Evolutionary conservation across 805 yeast species (phyloP).

Genomic region (Lipomyces sp.): DNA sequence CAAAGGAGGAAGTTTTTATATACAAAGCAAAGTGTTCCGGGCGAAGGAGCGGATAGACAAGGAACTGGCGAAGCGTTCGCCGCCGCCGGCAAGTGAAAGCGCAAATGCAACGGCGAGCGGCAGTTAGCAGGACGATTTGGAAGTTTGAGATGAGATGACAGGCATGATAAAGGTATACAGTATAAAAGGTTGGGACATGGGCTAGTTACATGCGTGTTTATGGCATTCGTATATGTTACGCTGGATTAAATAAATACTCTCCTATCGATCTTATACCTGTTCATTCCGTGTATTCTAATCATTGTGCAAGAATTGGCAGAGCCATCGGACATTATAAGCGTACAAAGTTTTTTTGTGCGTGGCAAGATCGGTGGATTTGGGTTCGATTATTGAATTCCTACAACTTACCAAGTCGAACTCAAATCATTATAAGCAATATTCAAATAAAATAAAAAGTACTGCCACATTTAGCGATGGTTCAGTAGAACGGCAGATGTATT

Average conservation of each 20-base stretch:
- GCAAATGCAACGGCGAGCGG: not conserved
- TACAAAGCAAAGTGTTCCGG: conserved; percentile 90
- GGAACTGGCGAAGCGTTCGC: conserved; percentile 58
- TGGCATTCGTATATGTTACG: not conserved
- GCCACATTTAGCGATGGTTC: too few relatives aligned
- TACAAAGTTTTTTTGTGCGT: too few relatives aligned
- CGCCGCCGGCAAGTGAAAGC: conserved; percentile 18
- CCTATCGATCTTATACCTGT: not conserved
- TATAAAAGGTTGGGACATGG: not conserved
- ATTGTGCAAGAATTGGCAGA: not conserved
- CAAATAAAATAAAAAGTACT: too few relatives aligned
- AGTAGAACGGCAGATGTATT: too few relatives aligned
- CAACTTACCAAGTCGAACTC: too few relatives aligned
- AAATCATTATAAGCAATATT: too few relatives aligned
- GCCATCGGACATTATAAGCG: not conserved
- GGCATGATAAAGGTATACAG: not conserved
- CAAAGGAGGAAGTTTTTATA: conserved; percentile 92
- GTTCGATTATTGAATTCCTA: too few relatives aligned
- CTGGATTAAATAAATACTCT: not conserved
- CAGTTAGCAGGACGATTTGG: conserved; percentile 1
- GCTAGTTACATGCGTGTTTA: not conserved
- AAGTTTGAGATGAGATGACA: not conserved
- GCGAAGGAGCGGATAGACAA: conserved; percentile 89
- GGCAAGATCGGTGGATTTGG: too few relatives aligned
- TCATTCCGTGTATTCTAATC: too few relatives aligned